These are phyloP conservation scores for Juncus inflexus DNA, from an alignment of 176 grass and related monocot genomes.

Conservation along the genomic window DNA sequence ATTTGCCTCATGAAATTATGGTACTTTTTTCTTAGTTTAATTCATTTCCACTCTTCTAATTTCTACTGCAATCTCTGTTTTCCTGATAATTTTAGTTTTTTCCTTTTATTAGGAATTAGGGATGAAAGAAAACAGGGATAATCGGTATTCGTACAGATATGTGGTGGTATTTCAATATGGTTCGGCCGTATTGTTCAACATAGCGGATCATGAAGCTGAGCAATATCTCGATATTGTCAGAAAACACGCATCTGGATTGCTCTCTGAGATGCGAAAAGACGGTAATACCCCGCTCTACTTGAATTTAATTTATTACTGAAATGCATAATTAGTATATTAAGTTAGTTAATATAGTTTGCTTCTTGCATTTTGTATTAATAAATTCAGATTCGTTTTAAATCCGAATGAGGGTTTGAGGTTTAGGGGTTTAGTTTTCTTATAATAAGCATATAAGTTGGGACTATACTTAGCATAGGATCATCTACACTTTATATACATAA, in stretches of 20 bases:
- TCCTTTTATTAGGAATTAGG: conserved; percentile 48
- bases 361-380: no score
- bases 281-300: conserved; percentile 32
- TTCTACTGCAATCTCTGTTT: background rate
- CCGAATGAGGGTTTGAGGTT: no score
- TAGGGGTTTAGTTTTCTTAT: no score
- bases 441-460: no score
- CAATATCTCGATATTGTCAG: conserved; percentile 81
- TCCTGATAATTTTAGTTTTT: conserved; percentile 24
- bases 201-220: conserved; percentile 89
- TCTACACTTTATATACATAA: no score
- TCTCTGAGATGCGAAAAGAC: conserved; percentile 80
- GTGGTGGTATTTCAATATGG: conserved; percentile 16
- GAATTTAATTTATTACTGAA: background rate
- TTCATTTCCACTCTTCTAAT: background rate
- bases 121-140: conserved; percentile 62
- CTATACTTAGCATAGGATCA: no score
- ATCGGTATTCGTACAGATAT: conserved; percentile 7
- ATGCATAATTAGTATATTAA: background rate
- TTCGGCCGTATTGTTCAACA: conserved; percentile 84
- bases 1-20: conserved; percentile 67
- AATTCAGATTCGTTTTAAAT: background rate
- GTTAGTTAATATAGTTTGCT: background rate
- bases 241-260: conserved; percentile 84
- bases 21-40: conserved; percentile 31